These are phyloP conservation scores for Populus hybrid DNA, from an alignment of 441 rosid genomes.

Conservation along the genomic window DNA sequence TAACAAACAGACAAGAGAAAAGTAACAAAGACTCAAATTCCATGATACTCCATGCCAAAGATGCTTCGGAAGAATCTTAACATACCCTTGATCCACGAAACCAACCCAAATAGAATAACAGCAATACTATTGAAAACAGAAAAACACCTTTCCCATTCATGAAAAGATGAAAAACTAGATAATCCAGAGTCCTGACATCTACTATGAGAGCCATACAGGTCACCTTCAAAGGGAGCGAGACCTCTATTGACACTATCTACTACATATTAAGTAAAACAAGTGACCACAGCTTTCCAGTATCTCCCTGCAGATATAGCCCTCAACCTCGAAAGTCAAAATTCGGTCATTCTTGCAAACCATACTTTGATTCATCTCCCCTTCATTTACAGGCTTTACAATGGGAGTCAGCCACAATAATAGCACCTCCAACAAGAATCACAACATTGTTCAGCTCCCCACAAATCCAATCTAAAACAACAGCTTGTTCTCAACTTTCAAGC, in stretches of 20 bases:
- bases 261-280: neutral
- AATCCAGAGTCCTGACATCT: neutral
- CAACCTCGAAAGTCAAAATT: neutral
- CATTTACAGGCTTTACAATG: neutral
- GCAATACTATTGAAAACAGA: neutral
- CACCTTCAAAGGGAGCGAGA: neutral
- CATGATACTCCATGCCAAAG: neutral
- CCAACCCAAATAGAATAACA: neutral
- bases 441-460: neutral
- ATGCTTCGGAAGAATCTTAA: neutral
- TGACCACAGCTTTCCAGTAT: neutral
- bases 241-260: neutral
- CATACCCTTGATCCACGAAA: neutral
- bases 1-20: neutral
- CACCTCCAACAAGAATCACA: neutral
- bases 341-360: neutral
- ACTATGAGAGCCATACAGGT: neutral
- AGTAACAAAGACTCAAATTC: neutral
- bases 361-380: neutral
- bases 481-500: neutral
- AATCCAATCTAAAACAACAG: neutral
- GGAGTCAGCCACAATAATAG: neutral
- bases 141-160: neutral
- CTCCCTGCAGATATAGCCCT: neutral
- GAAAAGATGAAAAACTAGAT: neutral